Percentiles rank a stretch among this genome's conserved stretches.
These are phyloP conservation scores for Pezicula radicicola DNA, from an alignment of 2,329 filamentous ascomycete species.

Conservation along the genomic window DNA sequence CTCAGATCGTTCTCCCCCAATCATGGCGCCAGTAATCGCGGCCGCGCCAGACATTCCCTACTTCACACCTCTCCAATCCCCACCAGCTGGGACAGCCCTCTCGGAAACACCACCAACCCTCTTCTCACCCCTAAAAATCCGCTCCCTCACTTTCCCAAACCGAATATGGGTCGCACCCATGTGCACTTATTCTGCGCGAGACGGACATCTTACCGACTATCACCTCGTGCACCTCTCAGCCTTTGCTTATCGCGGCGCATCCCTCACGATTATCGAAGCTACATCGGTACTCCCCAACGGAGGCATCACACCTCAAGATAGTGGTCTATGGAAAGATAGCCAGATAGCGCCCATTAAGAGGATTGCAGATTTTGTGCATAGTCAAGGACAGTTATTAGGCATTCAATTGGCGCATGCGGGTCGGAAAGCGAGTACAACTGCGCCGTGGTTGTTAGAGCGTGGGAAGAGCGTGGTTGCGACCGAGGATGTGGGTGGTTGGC, in stretches of 20 bases:
- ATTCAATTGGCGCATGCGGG: slow-evolving; percentile 71
- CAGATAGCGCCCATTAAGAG: slow-evolving; percentile 33
- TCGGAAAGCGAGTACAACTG: slow-evolving; percentile 33
- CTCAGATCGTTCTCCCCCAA: no score
- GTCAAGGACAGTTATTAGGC: slow-evolving; percentile 59
- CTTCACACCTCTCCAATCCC: slow-evolving; percentile 27
- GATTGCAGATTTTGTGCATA: slow-evolving; percentile 40
- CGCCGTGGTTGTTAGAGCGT: slow-evolving; percentile 30
- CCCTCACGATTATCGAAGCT: slow-evolving; percentile 31
- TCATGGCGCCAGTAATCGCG: slow-evolving; percentile 8
- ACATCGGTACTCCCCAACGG: slow-evolving; percentile 30
- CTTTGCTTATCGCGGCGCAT: slow-evolving; percentile 30
- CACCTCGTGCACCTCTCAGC: slow-evolving; percentile 28
- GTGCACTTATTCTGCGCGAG: slow-evolving; percentile 36
- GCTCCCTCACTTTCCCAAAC: slow-evolving; percentile 41
- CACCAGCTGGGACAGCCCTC: slow-evolving; percentile 26
- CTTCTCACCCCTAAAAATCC: slow-evolving; percentile 42
- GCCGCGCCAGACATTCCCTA: slow-evolving; percentile 22
- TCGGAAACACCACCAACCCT: slow-evolving; percentile 28
- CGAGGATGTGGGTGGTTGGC: slow-evolving; percentile 34
- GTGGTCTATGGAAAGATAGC: slow-evolving; percentile 32
- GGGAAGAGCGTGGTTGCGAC: slow-evolving; percentile 26
- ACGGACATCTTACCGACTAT: slow-evolving; percentile 29
- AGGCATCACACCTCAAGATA: slow-evolving; percentile 26
- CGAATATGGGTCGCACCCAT: slow-evolving; percentile 41